These are phyloP conservation scores for Aechmea fasciata DNA, from an alignment of 176 grass and related monocot genomes.

Conservation along the genomic window DNA sequence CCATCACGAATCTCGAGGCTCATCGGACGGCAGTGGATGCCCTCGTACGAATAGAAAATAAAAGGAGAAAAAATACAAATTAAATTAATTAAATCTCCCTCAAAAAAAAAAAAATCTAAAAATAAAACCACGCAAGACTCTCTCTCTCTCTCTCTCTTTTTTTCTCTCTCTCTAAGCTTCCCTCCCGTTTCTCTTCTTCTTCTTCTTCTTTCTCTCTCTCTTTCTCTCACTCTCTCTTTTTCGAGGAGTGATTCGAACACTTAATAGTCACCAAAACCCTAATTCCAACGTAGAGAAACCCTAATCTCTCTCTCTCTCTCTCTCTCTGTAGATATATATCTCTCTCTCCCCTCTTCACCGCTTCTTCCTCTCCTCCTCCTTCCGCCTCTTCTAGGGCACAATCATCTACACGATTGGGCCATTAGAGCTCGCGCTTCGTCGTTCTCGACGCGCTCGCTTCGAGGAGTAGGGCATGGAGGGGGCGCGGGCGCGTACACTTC, in stretches of 20 bases:
- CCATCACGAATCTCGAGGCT: no score
- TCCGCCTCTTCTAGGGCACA: conserved; percentile 15
- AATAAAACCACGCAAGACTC: background rate
- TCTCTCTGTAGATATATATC: background rate
- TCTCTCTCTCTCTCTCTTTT: conserved; percentile 8
- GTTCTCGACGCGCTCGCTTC: conserved; percentile 24
- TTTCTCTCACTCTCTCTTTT: conserved; percentile 8
- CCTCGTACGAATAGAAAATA: background rate
- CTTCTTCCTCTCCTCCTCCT: conserved; percentile 16
- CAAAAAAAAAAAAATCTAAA: background rate
- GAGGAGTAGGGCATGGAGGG: conserved; percentile 36
- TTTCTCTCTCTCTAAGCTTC: conserved; percentile 6
- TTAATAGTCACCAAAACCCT: background rate
- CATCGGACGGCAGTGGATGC: no score
- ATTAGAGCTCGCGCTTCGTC: conserved; percentile 24
- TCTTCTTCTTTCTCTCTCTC: conserved; percentile 12
- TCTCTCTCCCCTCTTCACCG: background rate
- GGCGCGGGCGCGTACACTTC: conserved; percentile 21
- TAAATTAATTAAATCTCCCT: background rate
- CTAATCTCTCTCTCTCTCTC: background rate
- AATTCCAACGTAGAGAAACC: background rate
- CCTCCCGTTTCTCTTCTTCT: conserved; percentile 16
- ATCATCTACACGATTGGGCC: conserved; percentile 11
- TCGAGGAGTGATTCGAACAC: background rate
- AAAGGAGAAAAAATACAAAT: background rate